Evolutionary conservation across 768 basidiomycete genomes (phyloP).

Genomic region (Leccinum longicurvipes): DNA sequence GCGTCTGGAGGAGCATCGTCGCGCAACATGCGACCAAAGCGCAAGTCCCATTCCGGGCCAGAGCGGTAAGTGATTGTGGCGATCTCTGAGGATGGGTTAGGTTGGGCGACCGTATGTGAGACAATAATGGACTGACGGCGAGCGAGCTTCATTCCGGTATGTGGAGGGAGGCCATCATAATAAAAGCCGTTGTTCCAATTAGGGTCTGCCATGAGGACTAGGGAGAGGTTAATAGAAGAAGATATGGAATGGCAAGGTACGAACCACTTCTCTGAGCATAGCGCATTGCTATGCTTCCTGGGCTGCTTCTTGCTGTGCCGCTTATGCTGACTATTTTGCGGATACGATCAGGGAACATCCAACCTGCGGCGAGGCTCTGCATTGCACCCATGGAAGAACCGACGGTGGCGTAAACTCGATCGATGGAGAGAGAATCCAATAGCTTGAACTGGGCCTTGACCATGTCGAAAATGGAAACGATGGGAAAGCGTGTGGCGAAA

Average conservation of each 20-base stretch:
- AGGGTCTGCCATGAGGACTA: conserved; percentile 98
- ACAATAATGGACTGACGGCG: conserved; percentile 61
- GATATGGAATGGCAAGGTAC: background rate
- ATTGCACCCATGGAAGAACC: conserved; percentile 97
- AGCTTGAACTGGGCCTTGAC: conserved; percentile 87
- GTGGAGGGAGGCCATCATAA: conserved; percentile 92
- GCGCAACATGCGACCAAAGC: conserved; percentile 84
- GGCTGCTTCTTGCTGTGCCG: conserved; percentile 89
- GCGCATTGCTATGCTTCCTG: conserved; percentile 92
- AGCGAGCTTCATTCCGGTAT: conserved; percentile 97
- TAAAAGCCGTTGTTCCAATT: conserved; percentile 99
- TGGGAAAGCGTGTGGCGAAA: conserved; percentile 90
- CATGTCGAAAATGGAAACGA: conserved; percentile 96
- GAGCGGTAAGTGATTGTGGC: conserved; percentile 99
- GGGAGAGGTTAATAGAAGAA: conserved; percentile 1
- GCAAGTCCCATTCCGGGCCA: conserved; percentile 97
- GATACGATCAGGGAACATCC: conserved; percentile 86
- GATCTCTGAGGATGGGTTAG: conserved; percentile 60
- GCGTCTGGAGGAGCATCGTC: conserved; percentile 11
- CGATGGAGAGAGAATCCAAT: conserved; percentile 78
- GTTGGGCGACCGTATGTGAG: background rate
- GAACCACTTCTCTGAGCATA: conserved; percentile 94
- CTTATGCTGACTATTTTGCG: conserved; percentile 91
- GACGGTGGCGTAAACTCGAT: conserved; percentile 88
- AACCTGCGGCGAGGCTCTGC: conserved; percentile 95